A percentile compares a stretch with the other conserved stretches of the same genome.
phyloP scores from a whole-genome alignment of 2,329 filamentous ascomycete genomes.

The Aspergillus caelatus region DNA sequence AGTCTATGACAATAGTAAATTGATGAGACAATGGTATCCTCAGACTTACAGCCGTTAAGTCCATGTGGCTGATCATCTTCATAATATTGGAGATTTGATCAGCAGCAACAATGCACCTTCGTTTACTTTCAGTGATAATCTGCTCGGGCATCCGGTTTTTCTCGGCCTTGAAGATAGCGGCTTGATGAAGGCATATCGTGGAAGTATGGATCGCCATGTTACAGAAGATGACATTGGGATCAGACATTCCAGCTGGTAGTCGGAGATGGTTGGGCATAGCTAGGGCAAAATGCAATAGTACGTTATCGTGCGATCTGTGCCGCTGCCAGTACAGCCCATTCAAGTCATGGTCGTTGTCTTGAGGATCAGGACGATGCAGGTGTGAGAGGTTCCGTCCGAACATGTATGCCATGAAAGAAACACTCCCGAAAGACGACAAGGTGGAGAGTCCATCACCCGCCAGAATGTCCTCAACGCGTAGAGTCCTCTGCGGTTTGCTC shows the following conservation, averaged over 20 bases:
- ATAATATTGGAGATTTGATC: constrained; percentile 94
- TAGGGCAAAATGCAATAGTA: constrained; percentile 83
- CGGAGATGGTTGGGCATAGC: constrained; percentile 80
- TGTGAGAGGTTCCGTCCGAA: constrained; percentile 91
- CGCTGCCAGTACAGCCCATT: constrained; percentile 96
- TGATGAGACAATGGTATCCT: neutral
- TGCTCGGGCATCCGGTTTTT: constrained; percentile 77
- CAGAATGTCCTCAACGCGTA: constrained; percentile 59
- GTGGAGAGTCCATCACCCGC: constrained; percentile 71
- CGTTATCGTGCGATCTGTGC: constrained; percentile 85
- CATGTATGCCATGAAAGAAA: constrained; percentile 82
- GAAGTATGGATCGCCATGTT: constrained; percentile 98
- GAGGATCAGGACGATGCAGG: constrained; percentile 79
- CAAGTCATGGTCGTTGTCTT: constrained; percentile 82
- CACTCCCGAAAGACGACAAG: constrained; percentile 76
- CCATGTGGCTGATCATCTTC: constrained; percentile 90
- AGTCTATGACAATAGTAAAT: constrained; percentile 17
- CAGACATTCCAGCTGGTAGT: constrained; percentile 72
- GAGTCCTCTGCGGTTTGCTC: constrained; percentile 72
- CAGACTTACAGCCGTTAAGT: constrained; percentile 73
- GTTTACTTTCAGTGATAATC: constrained; percentile 85
- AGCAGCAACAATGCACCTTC: constrained; percentile 88
- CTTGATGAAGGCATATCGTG: constrained; percentile 96
- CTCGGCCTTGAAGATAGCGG: constrained; percentile 95
- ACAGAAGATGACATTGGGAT: constrained; percentile 85